phyloP scores from a whole-genome alignment of 257 asterid genomes.

The Fraxinus excelsior region DNA sequence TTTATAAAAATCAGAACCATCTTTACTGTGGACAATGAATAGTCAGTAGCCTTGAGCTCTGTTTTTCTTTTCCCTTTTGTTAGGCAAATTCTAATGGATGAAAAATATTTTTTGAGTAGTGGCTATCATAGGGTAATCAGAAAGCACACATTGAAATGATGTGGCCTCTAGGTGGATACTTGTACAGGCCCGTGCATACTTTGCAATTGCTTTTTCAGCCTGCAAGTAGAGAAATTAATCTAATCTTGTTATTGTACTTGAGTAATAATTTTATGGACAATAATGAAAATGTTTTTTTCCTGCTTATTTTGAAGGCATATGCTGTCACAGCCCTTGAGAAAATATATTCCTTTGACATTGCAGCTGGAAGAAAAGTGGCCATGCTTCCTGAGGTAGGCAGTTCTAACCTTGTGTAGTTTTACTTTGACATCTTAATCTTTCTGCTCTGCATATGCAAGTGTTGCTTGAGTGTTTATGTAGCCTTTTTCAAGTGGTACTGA shows the following conservation, averaged over 20 bases:
- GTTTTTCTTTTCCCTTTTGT: background rate
- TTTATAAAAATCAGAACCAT: too few relatives aligned
- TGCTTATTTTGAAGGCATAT: conserved; percentile 65
- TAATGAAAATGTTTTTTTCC: conserved; percentile 20
- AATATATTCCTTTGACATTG: conserved; percentile 90
- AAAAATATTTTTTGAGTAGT: too few relatives aligned
- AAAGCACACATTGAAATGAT: background rate
- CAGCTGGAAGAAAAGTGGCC: conserved; percentile 89
- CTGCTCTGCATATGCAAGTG: background rate
- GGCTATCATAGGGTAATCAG: background rate
- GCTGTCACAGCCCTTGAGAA: conserved; percentile 87
- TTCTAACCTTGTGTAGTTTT: background rate
- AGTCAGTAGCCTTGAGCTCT: background rate
- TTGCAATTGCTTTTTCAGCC: background rate
- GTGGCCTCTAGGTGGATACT: background rate
- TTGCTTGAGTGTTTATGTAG: conserved; percentile 11
- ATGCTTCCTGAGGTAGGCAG: conserved; percentile 81
- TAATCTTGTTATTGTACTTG: background rate
- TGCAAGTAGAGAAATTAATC: background rate
- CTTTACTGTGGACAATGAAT: background rate
- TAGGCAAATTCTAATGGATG: too few relatives aligned
- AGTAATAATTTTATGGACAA: background rate
- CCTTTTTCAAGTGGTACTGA: conserved; percentile 3
- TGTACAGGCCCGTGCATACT: background rate
- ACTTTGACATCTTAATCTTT: conserved; percentile 14